Conservation (phyloP, 2,329 filamentous ascomycete species). For the Chalara sp. region DNA sequence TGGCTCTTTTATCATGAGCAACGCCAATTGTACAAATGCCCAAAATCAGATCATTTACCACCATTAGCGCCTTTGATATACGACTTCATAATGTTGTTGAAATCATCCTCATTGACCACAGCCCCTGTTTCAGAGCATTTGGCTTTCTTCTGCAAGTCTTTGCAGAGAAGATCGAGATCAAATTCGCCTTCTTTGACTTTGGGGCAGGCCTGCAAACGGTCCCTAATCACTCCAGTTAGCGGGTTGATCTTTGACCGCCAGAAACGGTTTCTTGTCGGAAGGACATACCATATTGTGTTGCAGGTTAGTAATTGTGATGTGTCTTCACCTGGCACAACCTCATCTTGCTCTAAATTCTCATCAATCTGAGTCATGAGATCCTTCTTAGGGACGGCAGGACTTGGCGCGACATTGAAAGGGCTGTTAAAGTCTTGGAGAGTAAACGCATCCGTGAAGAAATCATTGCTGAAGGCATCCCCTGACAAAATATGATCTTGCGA, state of each 20-base stretch:
- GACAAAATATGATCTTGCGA: constrained; percentile 79
- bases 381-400: constrained; percentile 45
- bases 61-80: constrained; percentile 32
- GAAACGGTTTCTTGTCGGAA: not conserved
- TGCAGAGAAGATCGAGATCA: constrained; percentile 88
- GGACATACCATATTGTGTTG: constrained; percentile 83
- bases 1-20: constrained; percentile 1
- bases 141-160: constrained; percentile 89
- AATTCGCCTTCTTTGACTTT: constrained; percentile 87
- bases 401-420: constrained; percentile 63
- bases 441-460: constrained; percentile 62
- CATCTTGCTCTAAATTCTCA: constrained; percentile 62
- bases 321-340: constrained; percentile 53
- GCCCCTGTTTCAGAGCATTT: constrained; percentile 89
- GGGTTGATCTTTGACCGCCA: not conserved
- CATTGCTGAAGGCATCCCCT: constrained; percentile 41
- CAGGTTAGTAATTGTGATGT: constrained; percentile 67
- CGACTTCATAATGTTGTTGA: constrained; percentile 69
- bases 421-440: constrained; percentile 70
- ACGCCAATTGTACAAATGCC: constrained; percentile 1
- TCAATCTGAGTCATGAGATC: constrained; percentile 76
- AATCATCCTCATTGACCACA: constrained; percentile 82
- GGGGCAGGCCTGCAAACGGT: constrained; percentile 79
- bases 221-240: constrained; percentile 49
- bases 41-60: not conserved